phyloP scores from a whole-genome alignment of 768 basidiomycete genomes.

The Mycena indigotica region DNA sequence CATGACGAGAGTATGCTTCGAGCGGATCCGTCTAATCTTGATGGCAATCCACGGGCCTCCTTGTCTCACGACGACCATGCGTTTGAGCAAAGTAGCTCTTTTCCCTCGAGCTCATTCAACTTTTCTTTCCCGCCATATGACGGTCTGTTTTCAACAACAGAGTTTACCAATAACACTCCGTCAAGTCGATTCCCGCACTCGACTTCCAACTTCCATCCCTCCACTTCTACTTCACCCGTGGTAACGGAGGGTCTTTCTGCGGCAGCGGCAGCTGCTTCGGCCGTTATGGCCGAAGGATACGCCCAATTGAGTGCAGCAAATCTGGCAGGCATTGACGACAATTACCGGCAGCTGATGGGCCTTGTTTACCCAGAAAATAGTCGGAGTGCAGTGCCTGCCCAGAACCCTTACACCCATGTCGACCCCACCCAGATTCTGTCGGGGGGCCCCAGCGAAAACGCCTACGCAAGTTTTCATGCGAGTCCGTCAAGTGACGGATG shows the following conservation, averaged over 20 bases:
- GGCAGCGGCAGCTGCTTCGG: constrained; percentile 63
- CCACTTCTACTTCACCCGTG: constrained; percentile 29
- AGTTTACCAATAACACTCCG: constrained; percentile 24
- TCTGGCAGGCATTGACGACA: constrained; percentile 58
- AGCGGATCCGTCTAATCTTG: constrained; percentile 68
- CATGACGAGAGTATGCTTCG: constrained; percentile 80
- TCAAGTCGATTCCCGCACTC: constrained; percentile 22
- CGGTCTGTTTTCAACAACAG: constrained; percentile 51
- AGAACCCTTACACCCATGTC: constrained; percentile 73
- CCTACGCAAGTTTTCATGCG: constrained; percentile 59
- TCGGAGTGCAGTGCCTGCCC: constrained; percentile 36
- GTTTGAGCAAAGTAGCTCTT: constrained; percentile 48
- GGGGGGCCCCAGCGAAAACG: constrained; percentile 35
- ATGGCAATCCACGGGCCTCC: constrained; percentile 35
- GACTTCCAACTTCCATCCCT: constrained; percentile 25
- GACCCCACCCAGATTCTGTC: constrained; percentile 88
- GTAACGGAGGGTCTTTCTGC: constrained; percentile 60
- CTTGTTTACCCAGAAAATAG: constrained; percentile 64
- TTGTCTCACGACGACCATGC: constrained; percentile 41
- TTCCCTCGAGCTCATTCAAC: constrained; percentile 71
- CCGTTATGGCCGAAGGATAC: constrained; percentile 74
- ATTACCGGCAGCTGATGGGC: constrained; percentile 68
- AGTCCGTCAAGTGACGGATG: constrained; percentile 85
- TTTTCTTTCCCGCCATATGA: constrained; percentile 74
- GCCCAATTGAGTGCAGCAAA: constrained; percentile 63